Percentiles rank a stretch among this genome's conserved stretches.
Conservation (phyloP, 192 early-diverging fungal genomes). For the Coemansia sp. region DNA sequence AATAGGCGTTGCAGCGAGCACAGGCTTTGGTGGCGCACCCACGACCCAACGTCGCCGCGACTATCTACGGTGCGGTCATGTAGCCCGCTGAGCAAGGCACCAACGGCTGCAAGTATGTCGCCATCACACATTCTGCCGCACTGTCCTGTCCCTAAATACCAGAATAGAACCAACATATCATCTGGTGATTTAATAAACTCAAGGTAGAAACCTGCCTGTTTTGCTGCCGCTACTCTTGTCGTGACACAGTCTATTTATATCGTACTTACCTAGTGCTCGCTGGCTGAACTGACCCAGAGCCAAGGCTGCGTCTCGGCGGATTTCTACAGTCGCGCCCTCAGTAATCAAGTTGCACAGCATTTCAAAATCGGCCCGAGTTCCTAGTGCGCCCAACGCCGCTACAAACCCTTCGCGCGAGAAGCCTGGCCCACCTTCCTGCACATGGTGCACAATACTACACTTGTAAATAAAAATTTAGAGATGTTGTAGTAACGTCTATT, state of each 20-base stretch:
- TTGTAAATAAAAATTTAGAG: background rate
- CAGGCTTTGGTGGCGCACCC: constrained; percentile 81
- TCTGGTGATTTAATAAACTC: background rate
- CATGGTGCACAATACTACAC: constrained; percentile 30
- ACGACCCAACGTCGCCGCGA: constrained; percentile 95
- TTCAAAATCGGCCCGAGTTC: constrained; percentile 16
- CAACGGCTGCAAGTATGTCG: constrained; percentile 32
- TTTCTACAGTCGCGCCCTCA: constrained; percentile 34
- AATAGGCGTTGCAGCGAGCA: constrained; percentile 58
- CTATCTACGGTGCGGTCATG: constrained; percentile 86
- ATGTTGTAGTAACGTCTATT: background rate
- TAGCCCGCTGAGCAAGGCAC: constrained; percentile 66
- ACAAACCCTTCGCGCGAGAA: constrained; percentile 47
- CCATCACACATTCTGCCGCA: background rate
- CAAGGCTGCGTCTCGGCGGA: constrained; percentile 38
- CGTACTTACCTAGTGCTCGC: constrained; percentile 25
- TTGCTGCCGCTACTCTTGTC: background rate
- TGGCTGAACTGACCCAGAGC: constrained; percentile 38
- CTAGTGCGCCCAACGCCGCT: constrained; percentile 40
- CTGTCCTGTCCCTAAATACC: constrained; percentile 3
- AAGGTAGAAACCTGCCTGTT: background rate
- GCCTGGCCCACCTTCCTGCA: constrained; percentile 29
- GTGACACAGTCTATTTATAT: background rate
- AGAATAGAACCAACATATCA: background rate
- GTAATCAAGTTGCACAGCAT: constrained; percentile 25